Evolutionary conservation across 225 moss, liverwort and hornwort genomes (phyloP), one percentile per base, ranked within the genome.

Genomic region (Pseudisothecium myosuroides): DNA sequence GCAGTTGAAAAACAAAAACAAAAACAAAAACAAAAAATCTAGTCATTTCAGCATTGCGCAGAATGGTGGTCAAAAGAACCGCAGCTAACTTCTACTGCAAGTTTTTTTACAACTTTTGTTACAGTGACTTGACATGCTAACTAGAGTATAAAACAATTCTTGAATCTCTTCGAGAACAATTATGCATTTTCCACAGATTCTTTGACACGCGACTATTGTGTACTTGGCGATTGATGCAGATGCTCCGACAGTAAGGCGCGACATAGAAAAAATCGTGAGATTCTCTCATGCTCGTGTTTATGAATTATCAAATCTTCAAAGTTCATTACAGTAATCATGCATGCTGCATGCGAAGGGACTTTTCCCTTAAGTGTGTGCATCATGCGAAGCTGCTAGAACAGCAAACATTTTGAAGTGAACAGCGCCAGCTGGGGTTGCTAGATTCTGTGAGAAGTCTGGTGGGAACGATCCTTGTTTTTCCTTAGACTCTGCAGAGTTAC

Each of bases 191-290:
- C 69, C 73, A 77, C 78, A 87, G 65, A 69, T 83, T 87, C 88
- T 69, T 86, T 88, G 86, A 87, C 81, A 81, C 76, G 88, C 90
- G 87, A 82, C 32, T 89, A 60, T 37, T 90, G 39, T 90, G 90
- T 60, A 67, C 80, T 89, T 92, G 86, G 85, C 66, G 78, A 78
- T 88, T 81, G 62, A 84, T 92, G 88, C 92, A 94, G 93, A 84
- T 55, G 24, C 83, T 47, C 88, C 92, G 43, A 87, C 87, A 69
- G 76, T 83, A 50, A 86, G 91, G 82, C 88, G 81, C 3, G 91
- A 92, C 52, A 62, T 93, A 12, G 89, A 91, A 88, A 92, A 92
- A 59, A 84, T 92, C 80, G 93, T 93, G 81, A 91, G 90, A 75
- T 81, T 88, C 75, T 80, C 81, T 82, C 85, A 41, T 23, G 37